phyloP scores from a whole-genome alignment of 116 monocot genomes.

The Zostera marina region DNA sequence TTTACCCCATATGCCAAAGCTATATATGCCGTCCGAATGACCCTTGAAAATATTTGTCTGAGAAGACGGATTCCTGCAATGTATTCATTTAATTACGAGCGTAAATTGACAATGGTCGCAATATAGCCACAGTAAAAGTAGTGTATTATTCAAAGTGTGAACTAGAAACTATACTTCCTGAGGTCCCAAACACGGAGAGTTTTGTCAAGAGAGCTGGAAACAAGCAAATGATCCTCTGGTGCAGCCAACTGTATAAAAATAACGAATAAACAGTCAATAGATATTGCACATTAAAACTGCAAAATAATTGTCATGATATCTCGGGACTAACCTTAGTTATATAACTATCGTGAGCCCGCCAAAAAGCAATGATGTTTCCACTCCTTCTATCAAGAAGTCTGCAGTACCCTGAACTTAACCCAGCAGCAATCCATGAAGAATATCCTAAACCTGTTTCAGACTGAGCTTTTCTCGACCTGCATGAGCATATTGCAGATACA shows the following conservation, averaged over 20 bases:
- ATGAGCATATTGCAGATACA: slow-evolving; percentile 78
- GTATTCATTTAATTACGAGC: no score
- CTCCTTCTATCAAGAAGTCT: slow-evolving; percentile 76
- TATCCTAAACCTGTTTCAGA: slow-evolving; percentile 15
- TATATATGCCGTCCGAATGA: slow-evolving; percentile 74
- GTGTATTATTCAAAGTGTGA: no score
- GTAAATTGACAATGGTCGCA: no score
- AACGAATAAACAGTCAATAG: neutral
- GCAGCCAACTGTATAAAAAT: slow-evolving; percentile 45
- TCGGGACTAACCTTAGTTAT: slow-evolving; percentile 57
- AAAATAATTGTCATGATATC: neutral
- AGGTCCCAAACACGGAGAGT: slow-evolving; percentile 93
- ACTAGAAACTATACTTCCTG: slow-evolving; percentile 31
- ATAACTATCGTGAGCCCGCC: slow-evolving; percentile 88
- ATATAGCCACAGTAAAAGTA: no score
- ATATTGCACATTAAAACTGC: neutral
- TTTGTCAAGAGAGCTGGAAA: slow-evolving; percentile 93
- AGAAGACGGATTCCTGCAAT: slow-evolving; percentile 43
- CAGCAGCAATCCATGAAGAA: slow-evolving; percentile 53
- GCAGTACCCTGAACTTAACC: slow-evolving; percentile 81
- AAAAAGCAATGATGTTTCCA: slow-evolving; percentile 57
- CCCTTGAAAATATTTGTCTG: slow-evolving; percentile 64
- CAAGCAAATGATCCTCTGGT: slow-evolving; percentile 72
- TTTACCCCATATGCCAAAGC: slow-evolving; percentile 76
- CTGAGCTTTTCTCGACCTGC: slow-evolving; percentile 43